phyloP scores from a whole-genome alignment of 2,329 filamentous ascomycete species.

The Penicillium sp. region DNA sequence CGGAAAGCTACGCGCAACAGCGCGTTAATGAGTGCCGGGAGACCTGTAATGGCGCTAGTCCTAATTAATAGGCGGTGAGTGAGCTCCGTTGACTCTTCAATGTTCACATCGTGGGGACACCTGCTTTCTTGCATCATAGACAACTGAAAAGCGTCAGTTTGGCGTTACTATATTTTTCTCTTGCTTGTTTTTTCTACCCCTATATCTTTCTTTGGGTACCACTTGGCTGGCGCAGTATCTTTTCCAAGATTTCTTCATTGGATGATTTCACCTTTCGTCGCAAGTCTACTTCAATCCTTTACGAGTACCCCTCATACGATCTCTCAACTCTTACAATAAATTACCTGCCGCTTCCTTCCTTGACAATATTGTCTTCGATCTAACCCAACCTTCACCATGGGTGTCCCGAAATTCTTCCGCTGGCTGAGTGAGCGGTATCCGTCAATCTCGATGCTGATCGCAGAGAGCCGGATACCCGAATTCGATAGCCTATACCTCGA shows the following conservation, averaged over 20 bases:
- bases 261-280: conserved; percentile 11
- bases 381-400: conserved; percentile 49
- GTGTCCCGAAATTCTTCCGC: conserved; percentile 88
- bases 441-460: conserved; percentile 95
- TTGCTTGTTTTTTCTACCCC: not conserved
- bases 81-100: conserved; percentile 18
- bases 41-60: conserved; percentile 25
- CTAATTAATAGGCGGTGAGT: conserved; percentile 26
- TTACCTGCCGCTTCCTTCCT: not conserved
- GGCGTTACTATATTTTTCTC: conserved; percentile 3
- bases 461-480: conserved; percentile 97
- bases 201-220: not conserved
- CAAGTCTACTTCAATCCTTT: conserved; percentile 10
- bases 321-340: conserved; percentile 5
- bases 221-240: not conserved
- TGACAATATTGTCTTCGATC: conserved; percentile 3
- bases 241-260: conserved; percentile 4
- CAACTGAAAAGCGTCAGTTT: conserved; percentile 5
- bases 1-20: conserved; percentile 28
- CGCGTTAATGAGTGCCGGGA: conserved; percentile 39
- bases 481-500: conserved; percentile 88
- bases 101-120: conserved; percentile 8
- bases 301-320: conserved; percentile 1
- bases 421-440: conserved; percentile 99
- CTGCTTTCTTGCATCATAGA: conserved; percentile 11